phyloP scores from a whole-genome alignment of 2,329 filamentous ascomycete genomes.

The Monilinia laxa region DNA sequence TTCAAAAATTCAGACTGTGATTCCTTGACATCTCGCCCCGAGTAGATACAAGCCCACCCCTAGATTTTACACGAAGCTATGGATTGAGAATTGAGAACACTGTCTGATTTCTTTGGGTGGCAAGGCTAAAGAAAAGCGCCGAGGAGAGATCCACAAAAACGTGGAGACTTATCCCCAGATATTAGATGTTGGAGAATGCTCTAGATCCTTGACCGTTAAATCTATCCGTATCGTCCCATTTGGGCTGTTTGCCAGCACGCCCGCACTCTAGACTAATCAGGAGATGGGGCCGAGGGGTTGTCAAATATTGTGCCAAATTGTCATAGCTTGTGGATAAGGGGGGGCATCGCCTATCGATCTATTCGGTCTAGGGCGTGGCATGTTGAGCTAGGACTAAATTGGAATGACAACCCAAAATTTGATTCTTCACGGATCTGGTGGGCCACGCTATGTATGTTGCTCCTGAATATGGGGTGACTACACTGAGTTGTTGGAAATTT shows the following conservation, averaged over 20 bases:
- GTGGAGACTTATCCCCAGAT: neutral
- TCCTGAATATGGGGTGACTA: neutral
- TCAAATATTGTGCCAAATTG: constrained; percentile 1
- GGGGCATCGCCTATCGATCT: neutral
- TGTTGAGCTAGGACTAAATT: neutral
- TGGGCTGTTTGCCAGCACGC: neutral
- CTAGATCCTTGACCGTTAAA: neutral
- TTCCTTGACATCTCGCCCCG: too few relatives aligned
- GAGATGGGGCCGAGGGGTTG: neutral
- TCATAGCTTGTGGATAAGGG: constrained; percentile 4
- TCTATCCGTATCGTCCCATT: neutral
- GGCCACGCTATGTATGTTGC: neutral
- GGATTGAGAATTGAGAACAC: neutral
- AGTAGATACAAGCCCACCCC: neutral
- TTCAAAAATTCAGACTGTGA: neutral
- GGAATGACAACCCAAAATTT: neutral
- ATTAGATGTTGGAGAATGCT: neutral
- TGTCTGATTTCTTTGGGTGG: neutral
- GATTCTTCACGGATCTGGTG: neutral
- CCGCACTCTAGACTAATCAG: neutral
- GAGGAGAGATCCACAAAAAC: neutral
- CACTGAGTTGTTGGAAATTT: neutral
- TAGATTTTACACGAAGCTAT: neutral
- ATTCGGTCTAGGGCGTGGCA: neutral
- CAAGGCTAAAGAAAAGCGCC: neutral